phyloP scores from a whole-genome alignment of 192 early-diverging fungal species.

The Entomortierella chlamydospora region DNA sequence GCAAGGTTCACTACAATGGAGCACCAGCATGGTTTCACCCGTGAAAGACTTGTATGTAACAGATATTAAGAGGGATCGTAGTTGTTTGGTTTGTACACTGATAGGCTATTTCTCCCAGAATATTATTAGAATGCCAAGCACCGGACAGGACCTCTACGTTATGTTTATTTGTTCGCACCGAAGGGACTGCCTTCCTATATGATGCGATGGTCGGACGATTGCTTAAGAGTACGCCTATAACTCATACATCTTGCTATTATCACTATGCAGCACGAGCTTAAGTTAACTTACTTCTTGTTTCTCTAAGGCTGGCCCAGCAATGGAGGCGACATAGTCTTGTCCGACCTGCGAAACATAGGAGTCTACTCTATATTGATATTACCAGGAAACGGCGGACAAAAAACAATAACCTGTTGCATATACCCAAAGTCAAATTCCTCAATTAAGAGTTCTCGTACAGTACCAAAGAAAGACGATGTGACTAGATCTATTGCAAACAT shows the following conservation, averaged over 20 bases:
- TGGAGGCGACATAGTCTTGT: neutral
- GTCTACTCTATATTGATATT: constrained; percentile 8
- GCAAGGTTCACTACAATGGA: constrained; percentile 25
- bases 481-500: constrained; percentile 3
- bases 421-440: constrained; percentile 2
- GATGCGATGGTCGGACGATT: constrained; percentile 12
- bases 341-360: constrained; percentile 12
- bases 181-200: neutral
- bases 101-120: neutral
- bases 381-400: neutral
- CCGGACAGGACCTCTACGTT: neutral
- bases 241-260: neutral
- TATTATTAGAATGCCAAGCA: constrained; percentile 13
- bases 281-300: neutral
- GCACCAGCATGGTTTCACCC: neutral
- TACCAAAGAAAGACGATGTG: neutral
- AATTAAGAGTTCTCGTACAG: neutral
- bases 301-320: constrained; percentile 16
- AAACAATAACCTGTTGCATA: neutral
- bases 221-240: constrained; percentile 6
- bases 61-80: neutral
- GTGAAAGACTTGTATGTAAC: constrained; percentile 12
- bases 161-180: constrained; percentile 16
- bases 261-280: neutral
- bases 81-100: neutral